These are phyloP conservation scores for Beta lomatogona DNA, from an alignment of 179 eudicot species.

Conservation along the genomic window DNA sequence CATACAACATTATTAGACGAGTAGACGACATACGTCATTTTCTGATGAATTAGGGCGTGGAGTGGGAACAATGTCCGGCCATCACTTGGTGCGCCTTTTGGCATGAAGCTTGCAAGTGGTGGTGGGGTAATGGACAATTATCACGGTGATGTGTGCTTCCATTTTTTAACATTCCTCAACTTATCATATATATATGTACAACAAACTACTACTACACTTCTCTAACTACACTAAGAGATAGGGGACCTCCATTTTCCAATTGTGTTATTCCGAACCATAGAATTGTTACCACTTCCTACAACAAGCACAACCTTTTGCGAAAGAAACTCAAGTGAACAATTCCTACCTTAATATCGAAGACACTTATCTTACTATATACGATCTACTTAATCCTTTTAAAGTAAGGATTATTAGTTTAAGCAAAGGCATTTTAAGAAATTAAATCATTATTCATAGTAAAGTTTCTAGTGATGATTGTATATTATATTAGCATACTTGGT, in stretches of 20 bases:
- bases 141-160: constrained; percentile 32
- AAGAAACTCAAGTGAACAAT: background rate
- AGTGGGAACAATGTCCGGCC: constrained; percentile 15
- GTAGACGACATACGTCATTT: constrained; percentile 17
- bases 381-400: too few species aligned
- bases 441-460: too few species aligned
- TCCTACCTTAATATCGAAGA: constrained; percentile 29
- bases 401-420: too few species aligned
- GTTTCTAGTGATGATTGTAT: too few species aligned
- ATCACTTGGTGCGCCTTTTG: constrained; percentile 19
- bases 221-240: background rate
- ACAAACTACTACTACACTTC: background rate
- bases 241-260: constrained; percentile 6
- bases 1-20: background rate
- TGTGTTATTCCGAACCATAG: constrained; percentile 18
- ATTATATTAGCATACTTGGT: too few species aligned
- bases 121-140: constrained; percentile 31
- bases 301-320: constrained; percentile 17
- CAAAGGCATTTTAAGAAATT: too few species aligned
- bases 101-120: constrained; percentile 29
- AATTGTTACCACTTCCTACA: constrained; percentile 17
- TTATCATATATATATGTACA: background rate
- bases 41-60: background rate
- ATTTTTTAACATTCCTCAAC: constrained; percentile 24
- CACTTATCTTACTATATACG: too few species aligned